Conservation (phyloP, 2,329 filamentous ascomycete species). For the Aspergillus versicolor region DNA sequence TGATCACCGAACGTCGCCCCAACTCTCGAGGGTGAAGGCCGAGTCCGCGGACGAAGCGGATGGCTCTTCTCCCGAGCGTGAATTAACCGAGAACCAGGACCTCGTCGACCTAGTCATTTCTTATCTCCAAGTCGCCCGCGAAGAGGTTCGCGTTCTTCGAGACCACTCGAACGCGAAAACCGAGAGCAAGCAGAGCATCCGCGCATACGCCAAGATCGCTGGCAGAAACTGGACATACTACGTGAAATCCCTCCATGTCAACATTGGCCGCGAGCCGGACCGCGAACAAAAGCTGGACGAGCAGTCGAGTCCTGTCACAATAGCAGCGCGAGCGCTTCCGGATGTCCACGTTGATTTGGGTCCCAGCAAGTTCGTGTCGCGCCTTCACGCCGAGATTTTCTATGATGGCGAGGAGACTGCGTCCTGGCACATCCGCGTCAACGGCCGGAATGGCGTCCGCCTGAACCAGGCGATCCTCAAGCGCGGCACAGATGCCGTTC, state of each 20-base stretch:
- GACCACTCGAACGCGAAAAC: constrained; percentile 48
- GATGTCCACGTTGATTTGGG: constrained; percentile 83
- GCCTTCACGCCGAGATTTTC: constrained; percentile 71
- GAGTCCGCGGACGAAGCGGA: constrained; percentile 44
- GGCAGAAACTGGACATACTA: constrained; percentile 54
- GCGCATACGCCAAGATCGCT: constrained; percentile 52
- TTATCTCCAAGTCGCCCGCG: constrained; percentile 43
- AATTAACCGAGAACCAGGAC: constrained; percentile 43
- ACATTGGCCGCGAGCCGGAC: constrained; percentile 51
- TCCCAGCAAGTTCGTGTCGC: constrained; percentile 77
- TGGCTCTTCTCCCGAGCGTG: constrained; percentile 43
- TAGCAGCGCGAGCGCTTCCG: constrained; percentile 44
- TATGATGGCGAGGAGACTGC: constrained; percentile 65
- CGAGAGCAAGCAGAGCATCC: constrained; percentile 47
- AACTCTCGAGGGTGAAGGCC: constrained; percentile 31
- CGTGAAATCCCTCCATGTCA: constrained; percentile 49
- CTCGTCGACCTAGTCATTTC: constrained; percentile 50
- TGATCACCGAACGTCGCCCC: constrained; percentile 35
- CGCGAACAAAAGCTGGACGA: constrained; percentile 43
- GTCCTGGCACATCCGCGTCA: constrained; percentile 81
- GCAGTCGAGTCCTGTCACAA: constrained; percentile 48
- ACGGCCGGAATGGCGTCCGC: constrained; percentile 87
- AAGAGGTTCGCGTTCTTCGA: constrained; percentile 44
- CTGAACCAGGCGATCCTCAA: constrained; percentile 73
- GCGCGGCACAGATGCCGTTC: constrained; percentile 61